phyloP scores from a whole-genome alignment of 106 monocot genomes.

The Narthecium ossifragum region DNA sequence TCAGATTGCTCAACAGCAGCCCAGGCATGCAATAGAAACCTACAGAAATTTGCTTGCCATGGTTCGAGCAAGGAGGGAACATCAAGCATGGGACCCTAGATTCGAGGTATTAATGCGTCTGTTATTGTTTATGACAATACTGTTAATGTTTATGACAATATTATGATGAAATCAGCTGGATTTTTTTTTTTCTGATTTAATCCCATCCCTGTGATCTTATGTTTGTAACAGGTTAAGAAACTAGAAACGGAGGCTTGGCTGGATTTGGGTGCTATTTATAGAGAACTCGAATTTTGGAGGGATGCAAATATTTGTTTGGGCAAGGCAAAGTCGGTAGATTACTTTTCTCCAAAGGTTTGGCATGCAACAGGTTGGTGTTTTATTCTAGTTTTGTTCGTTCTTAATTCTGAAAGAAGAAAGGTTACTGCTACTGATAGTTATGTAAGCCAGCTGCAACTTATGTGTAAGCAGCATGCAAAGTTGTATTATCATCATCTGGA shows the following conservation, averaged over 20 bases:
- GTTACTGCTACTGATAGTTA: no score
- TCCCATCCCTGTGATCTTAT: not conserved
- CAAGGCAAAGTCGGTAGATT: constrained; percentile 43
- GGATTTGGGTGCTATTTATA: constrained; percentile 63
- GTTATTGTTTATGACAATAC: no score
- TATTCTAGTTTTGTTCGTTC: not conserved
- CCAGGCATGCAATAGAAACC: constrained; percentile 56
- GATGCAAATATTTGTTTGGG: constrained; percentile 66
- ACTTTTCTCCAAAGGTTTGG: constrained; percentile 55
- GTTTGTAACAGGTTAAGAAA: constrained; percentile 24
- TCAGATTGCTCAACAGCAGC: constrained; percentile 44
- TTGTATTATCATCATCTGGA: no score
- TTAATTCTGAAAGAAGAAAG: not conserved
- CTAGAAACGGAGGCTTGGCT: constrained; percentile 77
- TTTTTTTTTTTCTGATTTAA: not conserved
- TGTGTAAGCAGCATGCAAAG: no score
- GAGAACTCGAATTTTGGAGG: constrained; percentile 35
- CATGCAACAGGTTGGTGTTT: constrained; percentile 53
- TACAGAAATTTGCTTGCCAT: constrained; percentile 55
- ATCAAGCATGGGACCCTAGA: constrained; percentile 1
- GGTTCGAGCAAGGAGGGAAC: constrained; percentile 35
- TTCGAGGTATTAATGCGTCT: constrained; percentile 22
- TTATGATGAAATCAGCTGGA: no score
- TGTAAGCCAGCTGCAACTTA: no score
- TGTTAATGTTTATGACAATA: no score